These are phyloP conservation scores for Talinum fruticosum DNA, from an alignment of 148 eudicot species.

Conservation along the genomic window DNA sequence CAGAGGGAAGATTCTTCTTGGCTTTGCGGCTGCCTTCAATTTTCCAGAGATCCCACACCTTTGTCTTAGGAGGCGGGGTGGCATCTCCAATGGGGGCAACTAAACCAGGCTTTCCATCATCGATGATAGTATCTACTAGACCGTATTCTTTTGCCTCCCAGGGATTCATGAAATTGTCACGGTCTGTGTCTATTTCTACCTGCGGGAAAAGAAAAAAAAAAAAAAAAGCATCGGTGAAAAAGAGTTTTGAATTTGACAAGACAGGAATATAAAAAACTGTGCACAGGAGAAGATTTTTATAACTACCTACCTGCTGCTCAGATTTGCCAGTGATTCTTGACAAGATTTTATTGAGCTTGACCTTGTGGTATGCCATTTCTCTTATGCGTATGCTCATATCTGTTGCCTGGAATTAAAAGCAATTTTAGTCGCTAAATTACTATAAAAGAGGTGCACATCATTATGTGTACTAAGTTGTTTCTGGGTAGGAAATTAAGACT, in stretches of 20 bases:
- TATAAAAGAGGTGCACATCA: background rate
- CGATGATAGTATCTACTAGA: constrained; percentile 74
- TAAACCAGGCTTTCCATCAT: constrained; percentile 97
- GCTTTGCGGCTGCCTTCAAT: constrained; percentile 51
- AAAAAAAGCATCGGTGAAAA: too few relatives aligned
- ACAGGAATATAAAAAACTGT: too few relatives aligned
- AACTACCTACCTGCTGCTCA: constrained; percentile 55
- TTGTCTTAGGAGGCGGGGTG: constrained; percentile 64
- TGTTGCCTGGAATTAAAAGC: constrained; percentile 46
- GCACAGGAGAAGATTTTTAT: background rate
- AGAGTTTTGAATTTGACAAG: too few relatives aligned
- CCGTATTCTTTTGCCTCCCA: constrained; percentile 97
- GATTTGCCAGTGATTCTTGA: constrained; percentile 88
- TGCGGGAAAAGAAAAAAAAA: constrained; percentile 17
- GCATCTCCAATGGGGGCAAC: constrained; percentile 73
- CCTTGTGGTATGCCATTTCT: constrained; percentile 74
- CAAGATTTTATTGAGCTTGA: constrained; percentile 75
- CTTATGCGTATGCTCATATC: constrained; percentile 67
- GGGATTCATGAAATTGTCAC: constrained; percentile 75
- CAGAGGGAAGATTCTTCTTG: constrained; percentile 73
- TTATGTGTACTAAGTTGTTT: background rate
- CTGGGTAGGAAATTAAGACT: background rate
- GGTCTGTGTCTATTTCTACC: constrained; percentile 73
- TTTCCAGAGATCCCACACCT: constrained; percentile 70
- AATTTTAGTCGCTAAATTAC: background rate